Base-by-base conservation (phyloP, 257 asterid genomes). In the Plantago ovata region DNA sequence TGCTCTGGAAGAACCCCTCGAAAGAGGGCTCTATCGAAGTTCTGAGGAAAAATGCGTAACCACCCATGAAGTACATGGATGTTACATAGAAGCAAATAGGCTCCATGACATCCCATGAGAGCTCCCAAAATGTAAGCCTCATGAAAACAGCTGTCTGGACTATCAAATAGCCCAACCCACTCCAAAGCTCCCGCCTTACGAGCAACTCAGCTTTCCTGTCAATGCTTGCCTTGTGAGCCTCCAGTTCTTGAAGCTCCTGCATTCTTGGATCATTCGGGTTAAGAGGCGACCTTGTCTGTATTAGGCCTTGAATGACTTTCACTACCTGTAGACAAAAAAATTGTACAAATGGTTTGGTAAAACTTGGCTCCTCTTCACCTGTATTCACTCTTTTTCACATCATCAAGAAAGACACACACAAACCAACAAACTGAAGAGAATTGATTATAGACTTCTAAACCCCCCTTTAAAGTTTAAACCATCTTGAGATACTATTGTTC, bases 31-130 rank as follows among this genome's bases (percentile, higher is more conserved):
- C 98, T 21, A 63, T 83, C 1, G 87, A 71, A 0, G 98, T 91
- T 45, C 84, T 66, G 1, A 91, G 71, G 78, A 87, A 91, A 77
- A 83, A 91, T 1, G 81, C 79, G 11, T 87, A 87, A n/a, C 84
- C 87, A 43, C 81, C 91, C 94, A 85, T 87, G 79, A 81, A 87
- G 43, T 91, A 82, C 3, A 74, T 13, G 2, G 96, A 83, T 1
- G 98, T 80, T 1, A 85, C 87, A 3, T 76, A 87, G 79, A 91
- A 91, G 77, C 98, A 91, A 38, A 91, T 83, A 0, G 98, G 98
- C 60, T 91, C 98, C 98, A 91, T 91, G 1, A 91, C 96, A 60
- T 91, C 98, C 98, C 98, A 91, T 0, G 98, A 28, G 1, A 91
- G 83, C 50, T 91, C 98, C 98, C 98, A 91, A 52, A 91, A 91